Percentiles rank a stretch among this genome's conserved stretches.
Conservation (phyloP, 2,329 filamentous ascomycete species). For the Trichoderma aggressivum region DNA sequence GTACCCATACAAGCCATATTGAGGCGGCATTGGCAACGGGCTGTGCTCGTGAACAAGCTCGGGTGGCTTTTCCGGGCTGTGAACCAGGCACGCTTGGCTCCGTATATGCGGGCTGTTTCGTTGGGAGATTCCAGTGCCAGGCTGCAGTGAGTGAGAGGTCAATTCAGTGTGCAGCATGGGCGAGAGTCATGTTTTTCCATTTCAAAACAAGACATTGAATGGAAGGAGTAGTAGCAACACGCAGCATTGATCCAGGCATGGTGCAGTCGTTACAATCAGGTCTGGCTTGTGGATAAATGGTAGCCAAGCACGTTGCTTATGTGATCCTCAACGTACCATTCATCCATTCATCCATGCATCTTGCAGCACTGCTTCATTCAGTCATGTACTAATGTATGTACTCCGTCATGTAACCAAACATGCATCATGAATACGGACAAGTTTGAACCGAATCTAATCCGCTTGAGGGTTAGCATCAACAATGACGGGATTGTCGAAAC, state of each 20-base stretch:
- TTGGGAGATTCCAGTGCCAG: not conserved
- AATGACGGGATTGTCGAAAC: not conserved
- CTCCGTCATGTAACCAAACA: not conserved
- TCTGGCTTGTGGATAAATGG: not conserved
- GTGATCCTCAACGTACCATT: not conserved
- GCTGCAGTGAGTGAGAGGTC: not conserved
- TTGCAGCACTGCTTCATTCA: not conserved
- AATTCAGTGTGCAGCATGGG: not conserved
- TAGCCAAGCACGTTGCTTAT: not conserved
- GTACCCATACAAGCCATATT: not conserved
- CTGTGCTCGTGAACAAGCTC: not conserved
- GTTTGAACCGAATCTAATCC: not conserved
- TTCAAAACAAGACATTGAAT: not conserved
- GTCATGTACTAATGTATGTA: too few species aligned
- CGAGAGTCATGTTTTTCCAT: not conserved
- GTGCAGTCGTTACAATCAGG: not conserved
- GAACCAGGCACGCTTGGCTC: not conserved
- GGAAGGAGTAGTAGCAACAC: not conserved
- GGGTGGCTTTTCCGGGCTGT: not conserved
- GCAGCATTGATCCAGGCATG: not conserved
- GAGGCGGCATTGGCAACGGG: not conserved
- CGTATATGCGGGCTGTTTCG: not conserved
- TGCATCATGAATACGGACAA: not conserved
- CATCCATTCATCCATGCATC: not conserved
- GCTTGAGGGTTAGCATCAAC: not conserved